Percentiles rank a stretch among this genome's conserved stretches.
Evolutionary conservation across 129 eudicot genomes (phyloP).

Genomic region (Deinandra increscens): DNA sequence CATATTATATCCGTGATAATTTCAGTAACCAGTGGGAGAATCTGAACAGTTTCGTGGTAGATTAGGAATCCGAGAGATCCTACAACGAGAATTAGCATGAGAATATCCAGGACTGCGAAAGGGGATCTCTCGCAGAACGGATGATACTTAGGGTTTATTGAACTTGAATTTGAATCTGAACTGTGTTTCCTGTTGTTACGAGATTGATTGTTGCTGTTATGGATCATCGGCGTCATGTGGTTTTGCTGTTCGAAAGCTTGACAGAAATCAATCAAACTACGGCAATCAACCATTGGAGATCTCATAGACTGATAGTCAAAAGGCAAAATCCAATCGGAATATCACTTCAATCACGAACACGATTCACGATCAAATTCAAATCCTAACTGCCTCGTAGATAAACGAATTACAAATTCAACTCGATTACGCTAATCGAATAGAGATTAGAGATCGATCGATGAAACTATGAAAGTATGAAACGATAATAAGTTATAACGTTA

Average conservation of each 20-base stretch:
- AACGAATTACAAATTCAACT: background rate
- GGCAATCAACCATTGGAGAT: slow-evolving; percentile 51
- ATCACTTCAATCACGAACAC: background rate
- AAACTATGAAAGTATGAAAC: too few relatives aligned
- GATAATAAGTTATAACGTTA: background rate
- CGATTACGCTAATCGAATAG: background rate
- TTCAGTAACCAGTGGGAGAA: slow-evolving; percentile 23
- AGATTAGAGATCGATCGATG: background rate
- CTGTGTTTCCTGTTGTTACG: slow-evolving; percentile 17
- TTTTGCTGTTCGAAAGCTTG: slow-evolving; percentile 41
- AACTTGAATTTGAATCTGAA: background rate
- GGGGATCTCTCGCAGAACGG: slow-evolving; percentile 38
- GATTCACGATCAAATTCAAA: slow-evolving; percentile 7
- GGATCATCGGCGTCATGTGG: slow-evolving; percentile 9
- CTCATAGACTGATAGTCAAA: slow-evolving; percentile 40
- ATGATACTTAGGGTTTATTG: slow-evolving; percentile 19
- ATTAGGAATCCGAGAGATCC: slow-evolving; percentile 40
- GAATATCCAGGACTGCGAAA: slow-evolving; percentile 33
- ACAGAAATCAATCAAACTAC: slow-evolving; percentile 49
- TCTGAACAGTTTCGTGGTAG: slow-evolving; percentile 14
- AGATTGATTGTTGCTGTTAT: background rate
- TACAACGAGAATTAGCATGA: slow-evolving; percentile 36
- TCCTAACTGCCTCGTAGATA: background rate
- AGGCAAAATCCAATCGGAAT: background rate
- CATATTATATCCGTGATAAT: slow-evolving; percentile 29